Conservation (phyloP, 352 stramenopile species). For the Phytophthora hibernalis region DNA sequence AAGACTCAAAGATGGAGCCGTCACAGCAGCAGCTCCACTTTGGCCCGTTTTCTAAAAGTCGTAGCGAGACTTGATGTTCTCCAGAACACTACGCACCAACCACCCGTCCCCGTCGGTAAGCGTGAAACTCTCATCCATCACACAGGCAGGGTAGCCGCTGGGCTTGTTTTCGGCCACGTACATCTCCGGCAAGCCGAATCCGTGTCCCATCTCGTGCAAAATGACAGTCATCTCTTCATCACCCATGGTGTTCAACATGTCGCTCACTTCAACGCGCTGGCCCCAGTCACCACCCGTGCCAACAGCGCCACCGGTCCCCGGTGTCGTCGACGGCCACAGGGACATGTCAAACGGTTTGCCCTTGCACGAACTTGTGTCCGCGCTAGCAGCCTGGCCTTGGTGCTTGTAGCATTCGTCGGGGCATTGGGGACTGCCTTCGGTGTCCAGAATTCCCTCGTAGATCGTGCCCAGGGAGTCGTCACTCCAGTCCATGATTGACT, state of each 20-base stretch:
- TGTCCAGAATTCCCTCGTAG: conserved; percentile 40
- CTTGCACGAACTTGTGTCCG: conserved; percentile 32
- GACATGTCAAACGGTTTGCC: conserved; percentile 43
- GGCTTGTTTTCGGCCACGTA: conserved; percentile 35
- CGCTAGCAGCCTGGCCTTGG: conserved; percentile 23
- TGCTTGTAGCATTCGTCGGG: conserved; percentile 52
- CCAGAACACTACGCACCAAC: conserved; percentile 27
- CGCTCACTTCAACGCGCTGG: conserved; percentile 48
- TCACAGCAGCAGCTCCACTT: neutral
- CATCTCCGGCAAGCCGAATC: conserved; percentile 41
- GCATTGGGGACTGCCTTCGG: conserved; percentile 38
- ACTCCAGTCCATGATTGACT: conserved; percentile 47
- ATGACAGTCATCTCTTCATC: conserved; percentile 40
- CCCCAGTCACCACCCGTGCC: conserved; percentile 46
- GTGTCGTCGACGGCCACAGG: conserved; percentile 44
- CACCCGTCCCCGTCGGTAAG: conserved; percentile 28
- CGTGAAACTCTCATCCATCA: conserved; percentile 23
- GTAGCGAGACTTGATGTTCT: conserved; percentile 31
- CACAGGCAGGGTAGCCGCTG: conserved; percentile 18
- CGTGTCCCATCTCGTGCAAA: conserved; percentile 54
- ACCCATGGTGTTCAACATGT: conserved; percentile 43
- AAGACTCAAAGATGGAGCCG: neutral
- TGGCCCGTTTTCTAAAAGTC: conserved; percentile 2
- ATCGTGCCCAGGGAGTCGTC: conserved; percentile 47
- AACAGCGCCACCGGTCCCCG: conserved; percentile 26